Base-by-base conservation (phyloP, 306 rosid genomes). In the Acacia melanoxylon region DNA sequence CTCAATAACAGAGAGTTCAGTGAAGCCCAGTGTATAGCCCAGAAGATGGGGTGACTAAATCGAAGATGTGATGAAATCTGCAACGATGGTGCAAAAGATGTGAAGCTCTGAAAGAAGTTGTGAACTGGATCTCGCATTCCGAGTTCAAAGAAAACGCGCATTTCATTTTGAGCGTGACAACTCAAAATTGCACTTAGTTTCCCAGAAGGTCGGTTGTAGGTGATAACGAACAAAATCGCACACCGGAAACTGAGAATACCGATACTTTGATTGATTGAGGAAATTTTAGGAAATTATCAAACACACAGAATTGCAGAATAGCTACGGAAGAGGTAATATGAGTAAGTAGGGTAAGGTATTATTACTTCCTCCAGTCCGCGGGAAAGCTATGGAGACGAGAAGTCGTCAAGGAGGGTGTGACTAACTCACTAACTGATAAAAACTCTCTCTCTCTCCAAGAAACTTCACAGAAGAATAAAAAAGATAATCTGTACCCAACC, bases 91-190 rank as follows among this genome's bases (percentile, higher is more conserved):
- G 59, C 24, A 27, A 19, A n/a, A 33, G 42, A 19, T 35, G 10
- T 13, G 49, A 69, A 80, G 82, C 67, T 80, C 65, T 82, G 86
- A 82, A 86, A 68, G 62, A 56, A 74, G 78, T 87, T 80, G 80
- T 72, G 69, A 58, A 22, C 74, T 75, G 75, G 94, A 90, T 94
- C 91, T 92, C 73, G 77, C 89, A 80, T 89, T 83, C 81, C 86
- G 88, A 86, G 89, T 72, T 51, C 22, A 63, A 3, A 56, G 33
- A 35, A 40, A 13, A 91, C 91, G 85, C 88, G 92, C 95, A 87
- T 85, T 87, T 54, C 80, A 59, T 49, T 67, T 33, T 46, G 48
- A 68, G 48, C 56, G 40, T 45, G 58, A 62, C 17, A 24, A 48
- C 71, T 77, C 81, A 74, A 87, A 87, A 77, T 37, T 73, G 56